phyloP scores from a whole-genome alignment of 2,329 filamentous ascomycete genomes.

The Canariomyces notabilis region DNA sequence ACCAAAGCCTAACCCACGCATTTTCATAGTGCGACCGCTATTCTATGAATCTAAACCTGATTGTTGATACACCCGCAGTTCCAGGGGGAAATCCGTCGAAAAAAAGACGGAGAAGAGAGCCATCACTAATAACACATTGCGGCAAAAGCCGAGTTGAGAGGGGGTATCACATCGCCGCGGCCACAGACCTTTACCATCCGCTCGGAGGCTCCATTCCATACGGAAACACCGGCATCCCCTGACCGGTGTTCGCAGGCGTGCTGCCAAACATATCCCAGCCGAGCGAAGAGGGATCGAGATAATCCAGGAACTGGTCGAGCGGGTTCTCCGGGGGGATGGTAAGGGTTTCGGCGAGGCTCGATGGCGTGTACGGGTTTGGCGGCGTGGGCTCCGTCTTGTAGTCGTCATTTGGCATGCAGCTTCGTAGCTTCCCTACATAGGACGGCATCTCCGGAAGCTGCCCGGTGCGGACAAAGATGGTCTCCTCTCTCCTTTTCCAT shows the following conservation, averaged over 20 bases:
- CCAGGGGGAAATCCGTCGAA: too few relatives aligned
- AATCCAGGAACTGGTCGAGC: conserved; percentile 42
- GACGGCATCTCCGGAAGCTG: conserved; percentile 37
- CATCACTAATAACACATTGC: not conserved
- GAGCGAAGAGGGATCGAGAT: conserved; percentile 39
- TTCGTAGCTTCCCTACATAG: conserved; percentile 43
- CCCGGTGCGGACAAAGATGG: conserved; percentile 32
- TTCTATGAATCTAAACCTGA: too few relatives aligned
- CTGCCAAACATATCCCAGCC: conserved; percentile 44
- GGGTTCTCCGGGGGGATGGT: conserved; percentile 20
- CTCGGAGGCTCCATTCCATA: conserved; percentile 23
- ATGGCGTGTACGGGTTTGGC: conserved; percentile 17
- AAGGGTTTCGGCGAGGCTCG: conserved; percentile 8
- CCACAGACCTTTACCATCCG: conserved; percentile 18
- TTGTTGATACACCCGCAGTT: too few relatives aligned
- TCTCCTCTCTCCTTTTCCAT: conserved; percentile 47
- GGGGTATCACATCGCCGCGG: not conserved
- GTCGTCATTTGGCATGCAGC: conserved; percentile 38
- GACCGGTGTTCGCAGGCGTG: conserved; percentile 9
- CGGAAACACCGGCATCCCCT: conserved; percentile 15
- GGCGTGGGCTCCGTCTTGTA: conserved; percentile 27
- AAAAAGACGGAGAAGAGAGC: not conserved
- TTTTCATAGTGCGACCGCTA: too few relatives aligned
- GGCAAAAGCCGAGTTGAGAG: not conserved
- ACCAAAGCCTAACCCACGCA: too few relatives aligned